Evolutionary conservation across 768 basidiomycete species (phyloP), one percentile per base, ranked within the genome.

Genomic region (Panellus pusillus): DNA sequence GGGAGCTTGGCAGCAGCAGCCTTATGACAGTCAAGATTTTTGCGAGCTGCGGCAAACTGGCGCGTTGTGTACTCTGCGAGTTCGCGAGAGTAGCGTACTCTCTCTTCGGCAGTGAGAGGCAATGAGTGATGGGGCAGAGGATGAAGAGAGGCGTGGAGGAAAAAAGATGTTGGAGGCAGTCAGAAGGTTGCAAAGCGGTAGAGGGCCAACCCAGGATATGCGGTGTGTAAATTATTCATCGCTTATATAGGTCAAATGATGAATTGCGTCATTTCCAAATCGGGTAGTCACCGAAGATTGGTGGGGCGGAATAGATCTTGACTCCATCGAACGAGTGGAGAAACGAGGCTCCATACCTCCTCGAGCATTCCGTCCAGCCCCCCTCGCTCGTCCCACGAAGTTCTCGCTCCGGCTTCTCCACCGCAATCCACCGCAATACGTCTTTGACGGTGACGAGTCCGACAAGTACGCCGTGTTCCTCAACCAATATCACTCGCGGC

Each of bases 361-460:
- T 86, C 84, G 46, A 87, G 67, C 43, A 84, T 65, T 13, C 80
- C 82, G 62, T 86, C 83, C 12, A 87, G 69, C n/a, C 84, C 84
- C 5, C 84, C 85, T 37, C 76, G 74, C 54, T 81, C 79, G 61
- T 82, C 81, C 82, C 81, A 83, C 11, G 80, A 81, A 12, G 77
- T 43, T 78, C 72, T 42, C 73, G 74, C 32, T 76, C 77, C 14
- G 78, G 75, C 53, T 78, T 78, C 63, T 82, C 79, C 27, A 79
- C 80, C 14, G 81, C 77, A 52, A 90, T 96, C 65, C 95, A 93
- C 47, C 87, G 87, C 14, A 99, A 72, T 4, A 98, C 93, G 64
- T 99, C 97, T 67, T 99, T 99, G 43, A 98, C 91, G 0, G 95
- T 98, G 32, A 98, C 85, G 27, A 99, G 74, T 1, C 97, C 97